phyloP scores from a whole-genome alignment of 1,284 basidiomycete species.

The Pulchroboletus neoregius region DNA sequence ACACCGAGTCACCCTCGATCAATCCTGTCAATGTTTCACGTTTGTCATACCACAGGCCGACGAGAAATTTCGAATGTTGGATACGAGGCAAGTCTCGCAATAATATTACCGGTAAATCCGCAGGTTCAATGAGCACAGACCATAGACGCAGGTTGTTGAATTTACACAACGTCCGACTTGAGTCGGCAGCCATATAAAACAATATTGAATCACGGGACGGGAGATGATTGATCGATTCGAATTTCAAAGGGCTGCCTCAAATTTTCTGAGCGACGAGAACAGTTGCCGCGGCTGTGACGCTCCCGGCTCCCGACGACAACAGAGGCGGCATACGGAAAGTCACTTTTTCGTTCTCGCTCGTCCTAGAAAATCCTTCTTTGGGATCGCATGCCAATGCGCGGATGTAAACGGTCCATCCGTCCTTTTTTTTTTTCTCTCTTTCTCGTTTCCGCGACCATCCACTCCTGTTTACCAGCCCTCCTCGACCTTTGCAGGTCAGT shows the following conservation, averaged over 20 bases:
- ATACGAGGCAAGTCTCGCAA: conserved; percentile 2
- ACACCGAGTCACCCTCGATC: conserved; percentile 32
- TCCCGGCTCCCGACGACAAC: conserved; percentile 31
- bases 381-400: conserved; percentile 26
- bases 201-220: conserved; percentile 5
- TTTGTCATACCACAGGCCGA: conserved; percentile 30
- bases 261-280: conserved; percentile 23
- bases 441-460: conserved; percentile 29
- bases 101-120: conserved; percentile 2
- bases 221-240: conserved; percentile 15
- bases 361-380: conserved; percentile 20
- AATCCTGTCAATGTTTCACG: conserved; percentile 33
- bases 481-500: conserved; percentile 5
- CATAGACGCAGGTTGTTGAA: neutral
- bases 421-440: conserved; percentile 15
- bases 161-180: neutral
- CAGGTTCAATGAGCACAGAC: conserved; percentile 1
- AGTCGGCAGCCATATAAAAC: conserved; percentile 5
- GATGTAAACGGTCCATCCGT: conserved; percentile 29
- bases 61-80: conserved; percentile 14
- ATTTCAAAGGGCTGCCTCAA: conserved; percentile 32
- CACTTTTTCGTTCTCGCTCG: conserved; percentile 18
- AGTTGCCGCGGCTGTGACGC: conserved; percentile 22
- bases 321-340: conserved; percentile 15
- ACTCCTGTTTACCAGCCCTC: conserved; percentile 7